Evolutionary conservation across 192 early-diverging fungal genomes (phyloP).

Genomic region (Linnemannia zychae): DNA sequence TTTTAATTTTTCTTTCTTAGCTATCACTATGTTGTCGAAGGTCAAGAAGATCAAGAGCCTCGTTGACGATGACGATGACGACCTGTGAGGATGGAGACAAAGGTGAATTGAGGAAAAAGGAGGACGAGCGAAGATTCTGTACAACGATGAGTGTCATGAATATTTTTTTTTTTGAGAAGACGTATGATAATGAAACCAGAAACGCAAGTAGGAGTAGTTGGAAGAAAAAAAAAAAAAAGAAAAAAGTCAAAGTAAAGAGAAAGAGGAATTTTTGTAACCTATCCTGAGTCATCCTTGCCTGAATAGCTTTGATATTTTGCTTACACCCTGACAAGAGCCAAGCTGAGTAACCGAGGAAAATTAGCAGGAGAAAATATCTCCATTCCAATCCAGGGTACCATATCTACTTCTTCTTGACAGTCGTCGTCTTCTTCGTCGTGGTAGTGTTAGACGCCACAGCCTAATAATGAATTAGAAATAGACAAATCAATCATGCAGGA

Average conservation of each 20-base stretch:
- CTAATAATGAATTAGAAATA: constrained; percentile 8
- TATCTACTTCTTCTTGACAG: constrained; percentile 52
- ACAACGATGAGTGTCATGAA: neutral
- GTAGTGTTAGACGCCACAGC: constrained; percentile 16
- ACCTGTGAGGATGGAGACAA: constrained; percentile 12
- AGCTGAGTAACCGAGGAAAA: no score
- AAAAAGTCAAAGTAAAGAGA: constrained; percentile 8
- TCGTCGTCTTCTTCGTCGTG: constrained; percentile 39
- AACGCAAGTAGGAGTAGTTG: neutral
- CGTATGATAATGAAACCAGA: neutral
- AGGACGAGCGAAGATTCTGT: neutral
- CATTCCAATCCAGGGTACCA: neutral
- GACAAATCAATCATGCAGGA: neutral
- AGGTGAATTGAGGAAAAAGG: no score
- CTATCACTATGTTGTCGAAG: constrained; percentile 82
- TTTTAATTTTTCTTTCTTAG: constrained; percentile 54
- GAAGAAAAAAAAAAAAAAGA: neutral
- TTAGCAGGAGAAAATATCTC: no score
- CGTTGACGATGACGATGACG: constrained; percentile 81
- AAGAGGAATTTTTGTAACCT: constrained; percentile 5
- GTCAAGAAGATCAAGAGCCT: constrained; percentile 87
- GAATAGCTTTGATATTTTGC: no score
- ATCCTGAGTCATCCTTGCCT: neutral
- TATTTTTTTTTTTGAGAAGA: neutral
- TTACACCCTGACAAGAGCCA: no score